Evolutionary conservation across 2,329 filamentous ascomycete species (phyloP).

Genomic region (Colletotrichum karsti): DNA sequence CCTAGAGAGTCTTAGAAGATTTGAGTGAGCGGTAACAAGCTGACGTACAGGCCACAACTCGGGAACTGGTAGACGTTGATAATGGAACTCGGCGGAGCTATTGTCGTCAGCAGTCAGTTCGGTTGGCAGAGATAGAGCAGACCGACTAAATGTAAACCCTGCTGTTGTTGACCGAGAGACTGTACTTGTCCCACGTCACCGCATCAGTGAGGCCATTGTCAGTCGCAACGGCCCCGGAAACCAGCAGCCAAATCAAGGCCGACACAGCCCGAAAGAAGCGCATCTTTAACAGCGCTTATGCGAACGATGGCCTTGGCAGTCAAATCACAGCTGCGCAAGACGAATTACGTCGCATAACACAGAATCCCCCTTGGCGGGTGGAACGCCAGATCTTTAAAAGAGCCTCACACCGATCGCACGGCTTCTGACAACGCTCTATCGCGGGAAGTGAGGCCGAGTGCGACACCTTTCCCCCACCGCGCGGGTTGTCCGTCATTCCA

Average conservation of each 20-base stretch:
- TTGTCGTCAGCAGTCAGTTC: constrained; percentile 74
- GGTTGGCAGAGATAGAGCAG: not conserved
- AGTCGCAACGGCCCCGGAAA: constrained; percentile 38
- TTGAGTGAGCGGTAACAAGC: not conserved
- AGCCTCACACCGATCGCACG: not conserved
- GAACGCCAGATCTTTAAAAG: not conserved
- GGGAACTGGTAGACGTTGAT: constrained; percentile 61
- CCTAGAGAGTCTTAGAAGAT: constrained; percentile 39
- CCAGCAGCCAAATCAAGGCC: constrained; percentile 14
- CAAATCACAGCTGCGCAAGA: too few species aligned
- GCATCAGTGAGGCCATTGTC: constrained; percentile 50
- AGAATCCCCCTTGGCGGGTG: not conserved
- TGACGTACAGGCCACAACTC: constrained; percentile 60
- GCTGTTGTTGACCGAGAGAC: constrained; percentile 72
- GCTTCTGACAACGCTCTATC: not conserved
- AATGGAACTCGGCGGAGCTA: constrained; percentile 73
- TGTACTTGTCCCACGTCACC: constrained; percentile 78
- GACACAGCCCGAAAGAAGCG: not conserved
- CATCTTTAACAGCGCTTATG: not conserved
- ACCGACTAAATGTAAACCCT: constrained; percentile 17
- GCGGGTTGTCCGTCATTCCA: constrained; percentile 10
- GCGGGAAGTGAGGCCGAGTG: constrained; percentile 16
- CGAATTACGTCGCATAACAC: not conserved
- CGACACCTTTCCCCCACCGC: not conserved
- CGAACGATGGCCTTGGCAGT: not conserved